These are phyloP conservation scores for Rubia peregrina DNA, from an alignment of 305 asterid genomes.

Conservation along the genomic window DNA sequence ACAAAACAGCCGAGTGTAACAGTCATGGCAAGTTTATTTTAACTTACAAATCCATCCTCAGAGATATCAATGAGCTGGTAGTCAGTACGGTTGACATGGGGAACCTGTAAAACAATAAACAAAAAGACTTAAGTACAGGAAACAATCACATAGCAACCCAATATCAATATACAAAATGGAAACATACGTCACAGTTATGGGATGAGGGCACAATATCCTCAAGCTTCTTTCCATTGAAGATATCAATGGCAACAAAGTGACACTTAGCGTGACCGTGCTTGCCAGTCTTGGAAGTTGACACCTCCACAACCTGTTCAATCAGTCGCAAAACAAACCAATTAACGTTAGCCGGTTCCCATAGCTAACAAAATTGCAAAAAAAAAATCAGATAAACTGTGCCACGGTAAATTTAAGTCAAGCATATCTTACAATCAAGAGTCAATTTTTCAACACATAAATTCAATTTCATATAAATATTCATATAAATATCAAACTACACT, in stretches of 20 bases:
- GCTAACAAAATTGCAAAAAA: too few species aligned
- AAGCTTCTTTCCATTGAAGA: constrained; percentile 75
- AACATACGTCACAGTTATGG: constrained; percentile 67
- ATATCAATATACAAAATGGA: background rate
- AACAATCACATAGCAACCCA: background rate
- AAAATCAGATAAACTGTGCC: too few species aligned
- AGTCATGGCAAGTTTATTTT: background rate
- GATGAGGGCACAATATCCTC: constrained; percentile 91
- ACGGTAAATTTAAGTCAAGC: background rate
- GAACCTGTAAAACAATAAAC: constrained; percentile 38
- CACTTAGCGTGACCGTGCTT: constrained; percentile 91
- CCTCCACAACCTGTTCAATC: constrained; percentile 61
- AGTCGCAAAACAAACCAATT: background rate
- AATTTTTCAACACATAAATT: too few species aligned
- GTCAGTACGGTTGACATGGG: constrained; percentile 72
- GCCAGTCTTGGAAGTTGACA: constrained; percentile 86
- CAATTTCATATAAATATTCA: background rate
- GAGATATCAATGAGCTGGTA: constrained; percentile 82
- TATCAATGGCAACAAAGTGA: constrained; percentile 78
- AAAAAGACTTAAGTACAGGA: background rate
- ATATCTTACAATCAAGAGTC: too few species aligned
- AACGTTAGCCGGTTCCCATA: background rate
- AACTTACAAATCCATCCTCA: constrained; percentile 73
- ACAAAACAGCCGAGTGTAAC: background rate
- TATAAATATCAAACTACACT: background rate